Base-by-base conservation (phyloP, 306 rosid species). In the Ormosia emarginata region DNA sequence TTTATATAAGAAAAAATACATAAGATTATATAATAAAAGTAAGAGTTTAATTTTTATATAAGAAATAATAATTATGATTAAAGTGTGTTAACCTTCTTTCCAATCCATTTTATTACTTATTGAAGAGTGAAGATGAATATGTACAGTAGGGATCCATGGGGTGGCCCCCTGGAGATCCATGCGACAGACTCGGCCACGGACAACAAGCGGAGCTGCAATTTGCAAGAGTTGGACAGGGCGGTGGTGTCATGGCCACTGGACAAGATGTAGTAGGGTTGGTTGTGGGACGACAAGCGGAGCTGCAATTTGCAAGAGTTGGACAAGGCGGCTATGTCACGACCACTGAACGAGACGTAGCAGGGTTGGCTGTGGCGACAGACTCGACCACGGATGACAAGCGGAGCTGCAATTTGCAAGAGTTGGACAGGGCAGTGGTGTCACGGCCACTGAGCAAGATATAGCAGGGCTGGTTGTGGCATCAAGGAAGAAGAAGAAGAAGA, bases 101-200 rank as follows among this genome's bases (percentile, higher is more conserved):
- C 0, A 24, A 0, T 24, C 24, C 24, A 24, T 24, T 24, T 24
- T 24, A 24, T 24, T 24, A 24, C 24, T 0, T 1, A 24, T 24
- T 24, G 0, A 24, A 24, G 24, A 24, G n/a, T n/a, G n/a, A n/a
- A 44, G 67, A 82, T 63, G 79, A 89, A 85, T 50, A 90, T 93
- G 97, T 93, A 88, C 85, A 95, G 95, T 1, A 81, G 97, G 87
- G 97, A 93, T 85, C 97, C 97, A 2, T 93, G 97, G 97, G 97
- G 97, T 1, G 95, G 96, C 0, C 94, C 97, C 10, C 70, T 93
- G 74, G 97, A 93, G 93, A 93, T 93, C 11, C 81, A 92, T 74
- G 73, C 91, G 2, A 94, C 93, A 5, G 97, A 93, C 67, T 93
- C 97, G 0, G 94, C 97, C 62, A 93, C 95, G 52, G 96, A 93